Evolutionary conservation across 306 rosid species (phyloP).

Genomic region (Glycine tomentella): DNA sequence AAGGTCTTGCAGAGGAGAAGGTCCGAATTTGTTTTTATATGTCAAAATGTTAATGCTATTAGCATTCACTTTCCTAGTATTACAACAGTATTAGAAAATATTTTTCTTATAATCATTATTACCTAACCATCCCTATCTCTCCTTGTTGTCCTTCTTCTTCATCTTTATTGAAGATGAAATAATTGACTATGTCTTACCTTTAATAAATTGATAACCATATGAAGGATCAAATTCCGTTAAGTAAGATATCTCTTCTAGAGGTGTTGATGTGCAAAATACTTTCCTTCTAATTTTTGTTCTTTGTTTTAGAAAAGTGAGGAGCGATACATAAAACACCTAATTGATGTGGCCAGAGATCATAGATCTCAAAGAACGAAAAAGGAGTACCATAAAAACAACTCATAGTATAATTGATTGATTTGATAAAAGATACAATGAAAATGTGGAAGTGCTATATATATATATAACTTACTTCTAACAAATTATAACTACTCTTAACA

Average conservation of each 20-base stretch:
- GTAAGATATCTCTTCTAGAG: background rate
- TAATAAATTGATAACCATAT: too few species aligned
- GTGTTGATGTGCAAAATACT: background rate
- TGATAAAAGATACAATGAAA: too few species aligned
- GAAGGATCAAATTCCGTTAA: background rate
- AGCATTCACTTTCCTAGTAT: constrained; percentile 38
- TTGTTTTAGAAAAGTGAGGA: background rate
- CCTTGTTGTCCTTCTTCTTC: background rate
- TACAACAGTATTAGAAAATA: constrained; percentile 25
- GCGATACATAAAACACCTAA: too few species aligned
- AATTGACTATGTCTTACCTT: too few species aligned
- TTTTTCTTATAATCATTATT: background rate
- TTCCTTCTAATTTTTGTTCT: constrained; percentile 10
- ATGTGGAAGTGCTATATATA: too few species aligned
- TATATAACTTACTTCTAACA: too few species aligned
- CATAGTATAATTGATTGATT: too few species aligned
- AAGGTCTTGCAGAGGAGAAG: constrained; percentile 42
- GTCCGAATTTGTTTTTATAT: constrained; percentile 33
- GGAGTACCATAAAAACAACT: too few species aligned
- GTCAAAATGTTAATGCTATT: constrained; percentile 26
- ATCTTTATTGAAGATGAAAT: background rate
- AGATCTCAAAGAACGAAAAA: too few species aligned
- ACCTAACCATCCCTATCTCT: background rate
- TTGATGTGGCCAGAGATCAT: too few species aligned
- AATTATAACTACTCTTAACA: too few species aligned